Percentiles rank a stretch among this genome's conserved stretches.
phyloP scores from a whole-genome alignment of 371 early-diverging fungal genomes.

The Mucor saturninus region DNA sequence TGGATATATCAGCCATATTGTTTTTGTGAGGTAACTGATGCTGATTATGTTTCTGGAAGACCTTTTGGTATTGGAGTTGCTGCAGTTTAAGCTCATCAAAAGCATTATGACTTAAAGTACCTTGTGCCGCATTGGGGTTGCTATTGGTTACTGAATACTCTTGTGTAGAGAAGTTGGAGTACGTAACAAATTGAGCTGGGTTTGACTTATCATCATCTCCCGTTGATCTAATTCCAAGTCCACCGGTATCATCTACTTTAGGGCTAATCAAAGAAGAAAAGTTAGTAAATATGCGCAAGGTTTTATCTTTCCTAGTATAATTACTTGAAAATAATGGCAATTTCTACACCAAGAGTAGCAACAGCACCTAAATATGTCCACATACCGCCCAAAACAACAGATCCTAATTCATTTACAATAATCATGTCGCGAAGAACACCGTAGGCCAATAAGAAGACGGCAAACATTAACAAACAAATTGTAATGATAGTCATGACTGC shows the following conservation, averaged over 20 bases:
- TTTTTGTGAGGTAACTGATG: conserved; percentile 13
- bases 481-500: conserved; percentile 31
- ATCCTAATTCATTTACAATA: conserved; percentile 21
- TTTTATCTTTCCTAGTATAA: neutral
- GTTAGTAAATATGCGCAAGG: neutral
- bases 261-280: conserved; percentile 13
- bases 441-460: conserved; percentile 29
- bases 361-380: conserved; percentile 34
- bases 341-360: conserved; percentile 22
- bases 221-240: conserved; percentile 26
- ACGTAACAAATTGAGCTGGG: conserved; percentile 18
- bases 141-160: conserved; percentile 21
- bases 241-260: conserved; percentile 21
- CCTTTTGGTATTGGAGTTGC: conserved; percentile 31
- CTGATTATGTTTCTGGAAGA: conserved; percentile 33
- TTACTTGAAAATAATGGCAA: conserved; percentile 34
- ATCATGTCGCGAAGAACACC: conserved; percentile 31
- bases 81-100: conserved; percentile 34
- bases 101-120: conserved; percentile 18
- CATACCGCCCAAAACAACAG: conserved; percentile 25
- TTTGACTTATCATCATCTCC: conserved; percentile 24
- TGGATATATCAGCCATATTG: conserved; percentile 1
- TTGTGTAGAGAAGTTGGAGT: conserved; percentile 32
- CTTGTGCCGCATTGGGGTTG: conserved; percentile 14
- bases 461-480: conserved; percentile 34